Conservation (phyloP, 1,139 yeast genomes). For the Hemisphaericaspora xylanilytica region DNA sequence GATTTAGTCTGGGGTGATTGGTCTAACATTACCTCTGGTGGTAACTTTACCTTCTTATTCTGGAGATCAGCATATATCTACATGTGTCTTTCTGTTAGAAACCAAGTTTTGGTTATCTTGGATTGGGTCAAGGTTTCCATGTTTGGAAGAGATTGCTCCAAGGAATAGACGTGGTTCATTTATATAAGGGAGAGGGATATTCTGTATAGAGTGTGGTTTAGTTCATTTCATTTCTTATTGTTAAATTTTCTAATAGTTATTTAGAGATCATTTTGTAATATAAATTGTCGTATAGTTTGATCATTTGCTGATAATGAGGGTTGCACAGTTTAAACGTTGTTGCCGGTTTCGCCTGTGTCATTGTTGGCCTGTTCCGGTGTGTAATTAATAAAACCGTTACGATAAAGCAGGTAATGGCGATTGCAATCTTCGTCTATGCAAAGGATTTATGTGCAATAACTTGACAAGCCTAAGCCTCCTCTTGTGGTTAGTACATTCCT, state of each 20-base stretch:
- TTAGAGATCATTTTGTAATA: slow-evolving; percentile 2
- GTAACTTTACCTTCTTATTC: slow-evolving; percentile 82
- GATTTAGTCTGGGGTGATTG: slow-evolving; percentile 87
- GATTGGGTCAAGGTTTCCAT: slow-evolving; percentile 87
- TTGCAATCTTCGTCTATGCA: too few relatives aligned
- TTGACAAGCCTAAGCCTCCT: too few relatives aligned
- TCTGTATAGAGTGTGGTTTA: too few relatives aligned
- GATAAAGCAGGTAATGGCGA: background rate
- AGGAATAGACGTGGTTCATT: slow-evolving; percentile 34
- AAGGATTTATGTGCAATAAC: too few relatives aligned
- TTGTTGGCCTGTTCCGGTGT: too few relatives aligned
- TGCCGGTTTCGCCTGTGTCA: too few relatives aligned
- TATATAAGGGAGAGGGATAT: background rate
- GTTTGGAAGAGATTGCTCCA: slow-evolving; percentile 84
- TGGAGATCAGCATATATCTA: slow-evolving; percentile 94
- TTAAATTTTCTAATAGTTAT: background rate
- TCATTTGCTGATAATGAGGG: too few relatives aligned
- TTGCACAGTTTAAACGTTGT: too few relatives aligned
- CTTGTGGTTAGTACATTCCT: too few relatives aligned
- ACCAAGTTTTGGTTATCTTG: slow-evolving; percentile 76
- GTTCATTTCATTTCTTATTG: slow-evolving; percentile 1
- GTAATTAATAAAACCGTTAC: too few relatives aligned
- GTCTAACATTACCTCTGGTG: slow-evolving; percentile 79
- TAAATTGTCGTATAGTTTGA: background rate
- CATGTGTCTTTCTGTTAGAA: slow-evolving; percentile 88